phyloP scores from a whole-genome alignment of 2,329 filamentous ascomycete species.

The Verticillium dahliae region DNA sequence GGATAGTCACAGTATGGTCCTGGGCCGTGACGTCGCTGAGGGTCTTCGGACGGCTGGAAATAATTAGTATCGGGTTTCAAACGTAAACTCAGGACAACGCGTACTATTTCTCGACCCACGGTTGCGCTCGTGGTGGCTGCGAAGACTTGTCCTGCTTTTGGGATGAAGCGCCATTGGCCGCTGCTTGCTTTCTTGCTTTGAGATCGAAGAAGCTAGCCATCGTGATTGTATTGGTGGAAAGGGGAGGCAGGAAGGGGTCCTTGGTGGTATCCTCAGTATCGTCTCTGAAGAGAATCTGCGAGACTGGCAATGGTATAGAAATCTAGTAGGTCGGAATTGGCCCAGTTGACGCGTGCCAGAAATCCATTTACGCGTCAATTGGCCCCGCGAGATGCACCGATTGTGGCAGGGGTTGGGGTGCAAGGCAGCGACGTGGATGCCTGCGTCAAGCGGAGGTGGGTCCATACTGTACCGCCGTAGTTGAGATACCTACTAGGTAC shows the following conservation, averaged over 20 bases:
- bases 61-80: slow-evolving; percentile 19
- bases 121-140: slow-evolving; percentile 64
- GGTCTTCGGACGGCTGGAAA: slow-evolving; percentile 75
- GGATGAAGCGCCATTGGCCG: slow-evolving; percentile 53
- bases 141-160: slow-evolving; percentile 57
- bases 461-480: not conserved
- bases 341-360: slow-evolving; percentile 2
- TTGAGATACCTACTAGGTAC: too few species aligned
- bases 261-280: not conserved
- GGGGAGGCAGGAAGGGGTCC: not conserved
- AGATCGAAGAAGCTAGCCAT: slow-evolving; percentile 96
- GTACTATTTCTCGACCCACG: slow-evolving; percentile 99
- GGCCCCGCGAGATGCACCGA: not conserved
- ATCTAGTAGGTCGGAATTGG: not conserved
- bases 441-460: not conserved
- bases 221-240: not conserved
- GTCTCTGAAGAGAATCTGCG: not conserved
- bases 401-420: not conserved
- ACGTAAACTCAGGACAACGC: slow-evolving; percentile 15
- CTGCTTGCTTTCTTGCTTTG: slow-evolving; percentile 79
- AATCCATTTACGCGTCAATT: slow-evolving; percentile 23
- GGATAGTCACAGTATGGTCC: slow-evolving; percentile 91
- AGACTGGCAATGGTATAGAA: not conserved
- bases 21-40: slow-evolving; percentile 94
- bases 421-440: not conserved